Conservation (phyloP, 164 flowering plant genomes). For the Nelumbo lutea region DNA sequence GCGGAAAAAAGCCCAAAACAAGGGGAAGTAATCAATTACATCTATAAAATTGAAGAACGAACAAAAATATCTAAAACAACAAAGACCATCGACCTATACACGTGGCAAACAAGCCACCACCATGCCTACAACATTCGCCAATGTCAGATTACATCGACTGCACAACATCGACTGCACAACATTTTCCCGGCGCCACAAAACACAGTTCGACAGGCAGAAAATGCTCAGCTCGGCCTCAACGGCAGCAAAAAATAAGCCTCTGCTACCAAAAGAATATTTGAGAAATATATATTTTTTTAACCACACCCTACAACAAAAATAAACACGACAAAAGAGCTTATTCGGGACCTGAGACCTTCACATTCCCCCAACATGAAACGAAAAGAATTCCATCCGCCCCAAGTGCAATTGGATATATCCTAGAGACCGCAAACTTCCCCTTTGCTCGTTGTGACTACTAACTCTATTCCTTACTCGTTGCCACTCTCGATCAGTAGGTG, state of each 20-base stretch:
- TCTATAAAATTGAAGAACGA: neutral
- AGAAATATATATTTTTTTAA: conserved; percentile 13
- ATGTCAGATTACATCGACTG: neutral
- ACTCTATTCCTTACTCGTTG: neutral
- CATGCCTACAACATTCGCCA: neutral
- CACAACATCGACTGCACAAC: neutral
- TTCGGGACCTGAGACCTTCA: conserved; percentile 16
- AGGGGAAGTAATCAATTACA: neutral
- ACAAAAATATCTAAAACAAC: neutral
- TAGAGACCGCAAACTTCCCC: conserved; percentile 1
- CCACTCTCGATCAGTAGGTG: conserved; percentile 33
- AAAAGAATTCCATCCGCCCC: conserved; percentile 5
- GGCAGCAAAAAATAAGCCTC: conserved; percentile 40
- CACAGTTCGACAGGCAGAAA: conserved; percentile 6
- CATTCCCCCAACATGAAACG: conserved; percentile 8
- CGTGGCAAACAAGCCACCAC: neutral
- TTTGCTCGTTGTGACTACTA: neutral
- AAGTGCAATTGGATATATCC: conserved; percentile 2
- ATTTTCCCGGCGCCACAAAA: neutral
- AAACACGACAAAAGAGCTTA: conserved; percentile 11
- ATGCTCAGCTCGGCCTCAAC: conserved; percentile 25
- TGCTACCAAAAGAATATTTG: conserved; percentile 47
- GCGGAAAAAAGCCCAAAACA: neutral
- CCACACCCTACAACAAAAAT: conserved; percentile 11
- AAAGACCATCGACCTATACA: neutral